These are phyloP conservation scores for Fusarium vanettenii DNA, from an alignment of 2,329 filamentous ascomycete species.

Conservation along the genomic window DNA sequence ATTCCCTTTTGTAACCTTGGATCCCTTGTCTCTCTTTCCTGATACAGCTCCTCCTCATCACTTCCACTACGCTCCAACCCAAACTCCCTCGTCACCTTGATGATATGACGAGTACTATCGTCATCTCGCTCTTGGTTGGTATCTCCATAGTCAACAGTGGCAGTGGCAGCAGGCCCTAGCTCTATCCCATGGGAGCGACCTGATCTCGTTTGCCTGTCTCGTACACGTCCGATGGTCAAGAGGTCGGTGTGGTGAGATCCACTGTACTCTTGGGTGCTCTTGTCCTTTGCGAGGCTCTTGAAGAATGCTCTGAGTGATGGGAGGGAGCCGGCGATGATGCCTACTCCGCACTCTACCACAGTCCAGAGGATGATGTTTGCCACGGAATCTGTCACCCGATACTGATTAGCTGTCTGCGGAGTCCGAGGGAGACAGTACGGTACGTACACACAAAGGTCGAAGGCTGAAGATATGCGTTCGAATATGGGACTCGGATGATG, in stretches of 20 bases:
- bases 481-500: not conserved
- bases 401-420: not conserved
- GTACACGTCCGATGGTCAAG: not conserved
- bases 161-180: not conserved
- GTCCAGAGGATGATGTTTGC: not conserved
- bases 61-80: not conserved
- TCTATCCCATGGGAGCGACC: not conserved
- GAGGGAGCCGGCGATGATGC: not conserved
- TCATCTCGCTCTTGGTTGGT: not conserved
- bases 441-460: not conserved
- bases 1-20: not conserved
- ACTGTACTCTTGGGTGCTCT: conserved; percentile 2
- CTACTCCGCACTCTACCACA: not conserved
- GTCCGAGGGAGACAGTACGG: not conserved
- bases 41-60: not conserved
- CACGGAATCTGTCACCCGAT: not conserved
- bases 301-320: conserved; percentile 4
- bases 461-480: not conserved
- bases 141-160: not conserved
- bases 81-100: not conserved
- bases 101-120: not conserved
- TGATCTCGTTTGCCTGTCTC: not conserved
- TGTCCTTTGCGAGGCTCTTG: conserved; percentile 2
- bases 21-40: not conserved
- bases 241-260: not conserved